Conservation (phyloP, 805 yeast genomes). For the Candida chauliodis region DNA sequence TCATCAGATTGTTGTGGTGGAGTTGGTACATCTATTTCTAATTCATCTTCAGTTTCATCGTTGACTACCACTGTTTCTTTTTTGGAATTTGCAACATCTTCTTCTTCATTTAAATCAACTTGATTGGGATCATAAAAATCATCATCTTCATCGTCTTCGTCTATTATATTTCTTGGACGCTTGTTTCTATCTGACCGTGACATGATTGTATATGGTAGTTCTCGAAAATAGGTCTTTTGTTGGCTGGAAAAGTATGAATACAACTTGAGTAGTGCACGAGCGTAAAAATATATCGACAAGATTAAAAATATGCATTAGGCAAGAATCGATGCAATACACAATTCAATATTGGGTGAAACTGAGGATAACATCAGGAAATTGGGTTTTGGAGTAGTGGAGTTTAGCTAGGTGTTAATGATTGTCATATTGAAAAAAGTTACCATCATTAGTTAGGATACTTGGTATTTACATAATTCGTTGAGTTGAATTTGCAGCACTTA, state of each 20-base stretch:
- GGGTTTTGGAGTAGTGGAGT: too few relatives aligned
- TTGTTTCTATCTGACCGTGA: slow-evolving; percentile 5
- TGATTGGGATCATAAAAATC: background rate
- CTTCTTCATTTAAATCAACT: background rate
- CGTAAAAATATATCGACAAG: too few relatives aligned
- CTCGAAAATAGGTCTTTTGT: background rate
- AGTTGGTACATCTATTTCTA: slow-evolving; percentile 8
- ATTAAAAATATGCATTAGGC: too few relatives aligned
- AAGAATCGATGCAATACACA: too few relatives aligned
- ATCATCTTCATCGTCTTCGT: slow-evolving; percentile 7
- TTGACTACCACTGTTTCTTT: slow-evolving; percentile 15
- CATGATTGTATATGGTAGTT: background rate
- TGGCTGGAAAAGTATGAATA: background rate
- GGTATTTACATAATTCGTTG: too few relatives aligned
- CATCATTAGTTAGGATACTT: too few relatives aligned
- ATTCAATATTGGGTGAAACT: too few relatives aligned
- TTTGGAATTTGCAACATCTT: background rate
- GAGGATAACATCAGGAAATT: too few relatives aligned
- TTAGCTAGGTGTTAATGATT: too few relatives aligned
- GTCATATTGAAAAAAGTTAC: too few relatives aligned
- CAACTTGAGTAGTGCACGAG: background rate
- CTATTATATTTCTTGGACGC: background rate
- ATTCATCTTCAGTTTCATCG: slow-evolving; percentile 16
- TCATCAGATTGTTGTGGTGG: slow-evolving; percentile 11
- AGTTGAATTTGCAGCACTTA: too few relatives aligned